Evolutionary conservation across 148 eudicot genomes (phyloP).

Genomic region (Camellia japonica): DNA sequence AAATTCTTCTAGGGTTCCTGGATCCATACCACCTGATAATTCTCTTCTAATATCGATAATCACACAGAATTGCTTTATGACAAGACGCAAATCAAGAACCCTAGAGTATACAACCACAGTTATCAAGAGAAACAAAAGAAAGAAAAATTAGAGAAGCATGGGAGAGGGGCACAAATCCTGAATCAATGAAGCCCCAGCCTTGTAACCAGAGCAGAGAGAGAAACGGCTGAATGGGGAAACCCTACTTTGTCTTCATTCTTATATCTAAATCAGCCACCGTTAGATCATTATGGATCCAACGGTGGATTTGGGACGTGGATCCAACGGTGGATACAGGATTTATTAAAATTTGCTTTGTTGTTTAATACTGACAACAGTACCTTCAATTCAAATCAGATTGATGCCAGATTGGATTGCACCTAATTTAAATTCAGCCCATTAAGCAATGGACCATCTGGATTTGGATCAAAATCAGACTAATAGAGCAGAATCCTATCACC

Average conservation of each 20-base stretch:
- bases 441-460: not conserved
- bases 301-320: not conserved
- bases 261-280: not conserved
- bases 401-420: not conserved
- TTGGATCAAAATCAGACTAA: not conserved
- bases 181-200: not conserved
- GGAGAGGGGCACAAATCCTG: not conserved
- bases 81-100: not conserved
- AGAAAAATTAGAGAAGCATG: not conserved
- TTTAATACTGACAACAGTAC: not conserved
- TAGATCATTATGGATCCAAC: not conserved
- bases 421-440: not conserved
- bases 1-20: conserved; percentile 7
- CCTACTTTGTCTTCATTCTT: not conserved
- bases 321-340: not conserved
- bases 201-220: not conserved
- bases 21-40: conserved; percentile 7
- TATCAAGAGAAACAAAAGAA: not conserved
- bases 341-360: not conserved
- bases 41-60: not conserved
- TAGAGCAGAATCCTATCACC: not conserved
- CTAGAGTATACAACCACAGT: not conserved
- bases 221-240: not conserved
- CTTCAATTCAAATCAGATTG: not conserved
- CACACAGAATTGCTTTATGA: not conserved